Evolutionary conservation across 208 protist genomes (phyloP).

Genomic region (Trypanosoma cruzi): DNA sequence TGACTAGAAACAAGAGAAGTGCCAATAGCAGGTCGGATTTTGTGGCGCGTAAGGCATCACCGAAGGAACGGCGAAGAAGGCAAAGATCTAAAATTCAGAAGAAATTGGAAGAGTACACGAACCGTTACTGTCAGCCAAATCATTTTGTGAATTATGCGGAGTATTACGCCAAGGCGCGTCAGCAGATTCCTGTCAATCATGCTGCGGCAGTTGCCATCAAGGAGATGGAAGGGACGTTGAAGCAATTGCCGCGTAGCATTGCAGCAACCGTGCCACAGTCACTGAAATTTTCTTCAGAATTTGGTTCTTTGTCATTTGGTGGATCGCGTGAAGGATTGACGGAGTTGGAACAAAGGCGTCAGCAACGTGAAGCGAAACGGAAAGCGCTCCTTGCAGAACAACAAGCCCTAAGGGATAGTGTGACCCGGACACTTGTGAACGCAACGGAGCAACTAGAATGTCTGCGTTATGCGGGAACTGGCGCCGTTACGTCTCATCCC

Average conservation of each 20-base stretch:
- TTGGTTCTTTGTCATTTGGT: constrained; percentile 57
- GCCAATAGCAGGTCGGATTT: too few species aligned
- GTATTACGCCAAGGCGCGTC: constrained; percentile 53
- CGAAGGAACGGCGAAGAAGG: constrained; percentile 25
- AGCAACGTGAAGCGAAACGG: constrained; percentile 36
- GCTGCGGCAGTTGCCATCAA: constrained; percentile 19
- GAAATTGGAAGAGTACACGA: constrained; percentile 58
- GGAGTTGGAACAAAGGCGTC: constrained; percentile 45
- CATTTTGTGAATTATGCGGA: constrained; percentile 56
- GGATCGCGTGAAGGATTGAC: constrained; percentile 33
- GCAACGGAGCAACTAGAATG: constrained; percentile 7
- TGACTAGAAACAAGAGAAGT: too few species aligned
- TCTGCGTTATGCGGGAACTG: not conserved
- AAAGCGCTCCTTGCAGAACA: constrained; percentile 48
- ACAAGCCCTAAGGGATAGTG: constrained; percentile 33
- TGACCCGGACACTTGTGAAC: constrained; percentile 8
- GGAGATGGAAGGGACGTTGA: constrained; percentile 29
- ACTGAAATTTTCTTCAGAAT: constrained; percentile 22
- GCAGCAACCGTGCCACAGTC: constrained; percentile 13
- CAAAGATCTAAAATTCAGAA: constrained; percentile 30
- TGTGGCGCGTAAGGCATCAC: not conserved
- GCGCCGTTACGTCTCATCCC: not conserved
- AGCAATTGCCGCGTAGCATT: constrained; percentile 19
- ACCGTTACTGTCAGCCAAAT: constrained; percentile 39
- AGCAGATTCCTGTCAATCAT: constrained; percentile 10